Percentiles rank a stretch among this genome's conserved stretches.
Conservation (phyloP, 1,284 basidiomycete genomes). For the Cutaneotrichosporon sp. region DNA sequence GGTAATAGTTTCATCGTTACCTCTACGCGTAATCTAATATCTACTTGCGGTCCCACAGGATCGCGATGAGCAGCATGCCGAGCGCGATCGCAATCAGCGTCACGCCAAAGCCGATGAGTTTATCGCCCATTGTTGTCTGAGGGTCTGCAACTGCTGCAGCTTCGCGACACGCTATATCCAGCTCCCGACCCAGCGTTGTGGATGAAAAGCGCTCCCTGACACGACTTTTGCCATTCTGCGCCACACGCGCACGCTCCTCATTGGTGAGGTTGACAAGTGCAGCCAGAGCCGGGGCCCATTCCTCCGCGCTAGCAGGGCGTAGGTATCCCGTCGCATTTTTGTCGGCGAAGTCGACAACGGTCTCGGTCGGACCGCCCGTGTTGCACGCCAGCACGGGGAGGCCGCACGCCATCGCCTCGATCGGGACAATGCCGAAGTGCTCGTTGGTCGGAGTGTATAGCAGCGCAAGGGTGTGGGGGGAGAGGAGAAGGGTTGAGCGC, state of each 20-base stretch:
- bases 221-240: constrained; percentile 56
- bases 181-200: constrained; percentile 61
- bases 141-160: constrained; percentile 48
- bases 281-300: constrained; percentile 65
- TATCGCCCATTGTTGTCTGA: constrained; percentile 32
- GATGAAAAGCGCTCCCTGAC: constrained; percentile 59
- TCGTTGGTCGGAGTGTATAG: constrained; percentile 94
- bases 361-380: constrained; percentile 89
- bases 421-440: constrained; percentile 94
- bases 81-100: constrained; percentile 10
- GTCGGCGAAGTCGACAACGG: constrained; percentile 59
- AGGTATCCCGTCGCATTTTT: constrained; percentile 58
- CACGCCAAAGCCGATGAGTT: constrained; percentile 24
- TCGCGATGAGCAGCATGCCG: constrained; percentile 1
- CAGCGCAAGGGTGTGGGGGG: constrained; percentile 61
- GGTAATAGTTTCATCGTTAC: not conserved
- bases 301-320: constrained; percentile 56
- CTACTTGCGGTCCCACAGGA: constrained; percentile 2
- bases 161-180: constrained; percentile 59
- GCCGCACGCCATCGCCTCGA: constrained; percentile 91
- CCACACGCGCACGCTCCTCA: constrained; percentile 54
- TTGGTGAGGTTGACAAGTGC: constrained; percentile 58
- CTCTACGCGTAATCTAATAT: constrained; percentile 2
- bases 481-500: constrained; percentile 67
- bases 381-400: constrained; percentile 84